phyloP scores from a whole-genome alignment of 2,329 filamentous ascomycete species.

The Aspergillus sp. region DNA sequence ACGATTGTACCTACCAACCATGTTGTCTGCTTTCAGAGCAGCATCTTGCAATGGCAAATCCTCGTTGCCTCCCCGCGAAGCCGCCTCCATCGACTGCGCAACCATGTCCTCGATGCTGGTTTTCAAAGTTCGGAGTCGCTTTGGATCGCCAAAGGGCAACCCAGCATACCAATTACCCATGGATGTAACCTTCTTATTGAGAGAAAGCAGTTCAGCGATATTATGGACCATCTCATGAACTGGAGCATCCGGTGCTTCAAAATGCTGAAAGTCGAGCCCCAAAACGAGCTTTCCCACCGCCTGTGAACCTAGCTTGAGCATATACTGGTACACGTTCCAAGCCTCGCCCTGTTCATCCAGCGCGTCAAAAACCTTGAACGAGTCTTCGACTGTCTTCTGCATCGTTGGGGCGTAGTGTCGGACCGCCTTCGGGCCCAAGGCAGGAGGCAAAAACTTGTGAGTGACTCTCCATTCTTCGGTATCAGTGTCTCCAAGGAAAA shows the following conservation, averaged over 20 bases:
- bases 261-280: conserved; percentile 50
- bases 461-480: conserved; percentile 42
- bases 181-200: conserved; percentile 62
- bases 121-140: conserved; percentile 37
- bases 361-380: conserved; percentile 51
- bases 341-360: conserved; percentile 52
- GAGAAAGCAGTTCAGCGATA: conserved; percentile 54
- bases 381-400: conserved; percentile 57
- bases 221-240: conserved; percentile 54
- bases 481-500: conserved; percentile 39
- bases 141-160: conserved; percentile 61
- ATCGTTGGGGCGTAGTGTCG: conserved; percentile 63
- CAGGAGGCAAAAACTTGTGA: conserved; percentile 65
- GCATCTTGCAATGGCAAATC: conserved; percentile 46
- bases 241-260: conserved; percentile 46
- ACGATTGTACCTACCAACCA: conserved; percentile 32
- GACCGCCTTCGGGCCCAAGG: conserved; percentile 61
- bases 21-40: conserved; percentile 42
- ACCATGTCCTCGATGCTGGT: conserved; percentile 25
- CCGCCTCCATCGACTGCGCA: conserved; percentile 24
- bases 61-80: conserved; percentile 24
- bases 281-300: conserved; percentile 49
- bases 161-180: conserved; percentile 59
- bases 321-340: conserved; percentile 54
- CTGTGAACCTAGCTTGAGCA: conserved; percentile 51